Evolutionary conservation across 208 protist genomes (phyloP), one percentile per base, ranked within the genome.

Genomic region (Trypanosoma boissoni): DNA sequence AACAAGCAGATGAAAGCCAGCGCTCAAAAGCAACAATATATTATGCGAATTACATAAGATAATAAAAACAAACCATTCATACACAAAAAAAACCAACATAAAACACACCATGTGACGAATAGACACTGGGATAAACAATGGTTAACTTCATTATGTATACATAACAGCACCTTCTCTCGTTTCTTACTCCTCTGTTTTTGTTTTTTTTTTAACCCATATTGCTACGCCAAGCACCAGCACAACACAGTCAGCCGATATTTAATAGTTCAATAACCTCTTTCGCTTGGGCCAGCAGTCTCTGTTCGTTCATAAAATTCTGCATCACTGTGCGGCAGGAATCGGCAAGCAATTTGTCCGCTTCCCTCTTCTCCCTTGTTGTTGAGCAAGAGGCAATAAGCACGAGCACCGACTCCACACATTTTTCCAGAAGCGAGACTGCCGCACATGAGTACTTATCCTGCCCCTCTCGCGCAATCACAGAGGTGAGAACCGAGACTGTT

Each of bases 371-470:
- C 5, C 59, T 14, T 20, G 54, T 44, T 39, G 29, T 20, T 21
- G 52, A 26, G 36, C 60, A 27, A 64, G 67, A 83, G 2, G 29
- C 50, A 9, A 86, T 43, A 37, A 86, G 41, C 37, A 80, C 58
- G 5, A 69, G 43, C 10, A 80, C 45, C 21, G 68, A 69, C 27
- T 74, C 76, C 2, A 79, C 27, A 42, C 68, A 76, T 31, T 61
- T 56, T 28, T 61, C 48, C 49, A 91, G 52, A 34, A 85, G 61
- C 27, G 50, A 46, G 20, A 78, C 71, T 1, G 72, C 36, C 14
- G 48, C 51, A 10, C 65, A 68, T 20, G 71, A 82, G 57, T 82
- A 76, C 24, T 41, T 54, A 9, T 68, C 34, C 6, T 20, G 28
- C 4, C 18, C 52, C 12, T 37, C 45, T 12, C 18, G 24, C 34